phyloP scores from a whole-genome alignment of 768 basidiomycete species.

The Xerocomus brunneocitrinus region DNA sequence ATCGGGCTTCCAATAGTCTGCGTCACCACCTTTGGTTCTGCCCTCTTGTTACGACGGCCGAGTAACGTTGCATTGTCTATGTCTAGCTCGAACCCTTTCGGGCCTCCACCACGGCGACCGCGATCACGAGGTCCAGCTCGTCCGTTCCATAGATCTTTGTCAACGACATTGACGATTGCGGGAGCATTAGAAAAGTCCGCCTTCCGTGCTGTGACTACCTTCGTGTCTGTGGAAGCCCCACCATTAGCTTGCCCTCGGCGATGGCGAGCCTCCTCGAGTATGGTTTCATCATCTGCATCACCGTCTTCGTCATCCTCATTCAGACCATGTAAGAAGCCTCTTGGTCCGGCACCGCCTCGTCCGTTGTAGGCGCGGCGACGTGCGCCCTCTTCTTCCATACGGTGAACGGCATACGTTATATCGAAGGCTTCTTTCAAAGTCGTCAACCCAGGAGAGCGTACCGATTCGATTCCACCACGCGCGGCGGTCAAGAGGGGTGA shows the following conservation, averaged over 20 bases:
- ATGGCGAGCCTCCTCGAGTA: slow-evolving; percentile 47
- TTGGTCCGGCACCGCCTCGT: slow-evolving; percentile 68
- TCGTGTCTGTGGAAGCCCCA: slow-evolving; percentile 7
- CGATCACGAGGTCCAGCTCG: slow-evolving; percentile 68
- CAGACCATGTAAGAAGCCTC: slow-evolving; percentile 76
- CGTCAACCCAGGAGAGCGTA: slow-evolving; percentile 87
- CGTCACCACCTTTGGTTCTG: slow-evolving; percentile 26
- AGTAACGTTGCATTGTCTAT: slow-evolving; percentile 83
- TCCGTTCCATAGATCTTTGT: slow-evolving; percentile 46
- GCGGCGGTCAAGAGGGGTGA: slow-evolving; percentile 85
- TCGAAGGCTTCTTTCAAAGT: slow-evolving; percentile 98
- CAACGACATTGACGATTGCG: slow-evolving; percentile 15
- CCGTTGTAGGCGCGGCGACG: slow-evolving; percentile 78
- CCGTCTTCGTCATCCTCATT: slow-evolving; percentile 90
- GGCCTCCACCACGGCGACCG: slow-evolving; percentile 32
- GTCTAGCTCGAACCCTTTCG: slow-evolving; percentile 73
- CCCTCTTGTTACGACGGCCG: slow-evolving; percentile 57
- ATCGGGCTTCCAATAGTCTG: slow-evolving; percentile 30
- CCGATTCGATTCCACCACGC: slow-evolving; percentile 65
- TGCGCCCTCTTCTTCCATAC: slow-evolving; percentile 98
- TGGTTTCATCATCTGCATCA: slow-evolving; percentile 42
- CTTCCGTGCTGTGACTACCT: slow-evolving; percentile 8
- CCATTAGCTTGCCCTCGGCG: slow-evolving; percentile 34
- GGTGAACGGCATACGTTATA: slow-evolving; percentile 96
- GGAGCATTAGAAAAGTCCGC: slow-evolving; percentile 1